Conservation (phyloP, 1,284 basidiomycete species). For the Apiotrichum montevideense region DNA sequence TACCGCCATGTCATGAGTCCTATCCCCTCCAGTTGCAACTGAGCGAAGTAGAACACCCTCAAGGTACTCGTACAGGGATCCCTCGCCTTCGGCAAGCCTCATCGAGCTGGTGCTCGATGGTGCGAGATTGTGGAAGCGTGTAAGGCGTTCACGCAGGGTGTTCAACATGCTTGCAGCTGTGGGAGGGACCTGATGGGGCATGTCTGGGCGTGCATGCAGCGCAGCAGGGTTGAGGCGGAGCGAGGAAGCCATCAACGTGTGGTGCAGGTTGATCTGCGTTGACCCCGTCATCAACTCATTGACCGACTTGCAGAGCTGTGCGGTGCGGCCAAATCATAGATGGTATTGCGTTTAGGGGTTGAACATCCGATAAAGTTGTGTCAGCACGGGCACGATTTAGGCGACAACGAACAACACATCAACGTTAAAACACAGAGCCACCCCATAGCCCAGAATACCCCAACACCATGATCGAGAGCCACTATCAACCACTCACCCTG, state of each 20-base stretch:
- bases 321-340: too few relatives aligned
- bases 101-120: constrained; percentile 19
- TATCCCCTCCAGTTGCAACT: constrained; percentile 4
- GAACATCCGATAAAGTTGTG: too few relatives aligned
- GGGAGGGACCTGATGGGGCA: constrained; percentile 43
- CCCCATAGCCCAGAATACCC: too few relatives aligned
- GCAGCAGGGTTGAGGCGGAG: constrained; percentile 56
- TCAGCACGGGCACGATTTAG: too few relatives aligned
- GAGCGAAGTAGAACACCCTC: constrained; percentile 36
- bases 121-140: constrained; percentile 35
- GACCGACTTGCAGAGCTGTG: constrained; percentile 34
- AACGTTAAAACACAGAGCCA: too few relatives aligned
- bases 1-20: constrained; percentile 12
- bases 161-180: constrained; percentile 33
- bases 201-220: constrained; percentile 11
- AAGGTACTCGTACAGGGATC: constrained; percentile 44
- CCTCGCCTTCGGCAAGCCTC: constrained; percentile 34
- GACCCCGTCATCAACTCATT: constrained; percentile 28
- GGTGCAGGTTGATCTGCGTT: constrained; percentile 58
- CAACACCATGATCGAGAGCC: too few relatives aligned
- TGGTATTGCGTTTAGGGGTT: too few relatives aligned
- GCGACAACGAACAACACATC: too few relatives aligned
- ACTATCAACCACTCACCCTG: constrained; percentile 18
- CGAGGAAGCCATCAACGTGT: constrained; percentile 70
- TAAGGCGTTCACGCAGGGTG: constrained; percentile 34